Percentiles rank a stretch among this genome's conserved stretches.
These are phyloP conservation scores for Gossypium australe DNA, from an alignment of 345 rosid genomes.

Conservation along the genomic window DNA sequence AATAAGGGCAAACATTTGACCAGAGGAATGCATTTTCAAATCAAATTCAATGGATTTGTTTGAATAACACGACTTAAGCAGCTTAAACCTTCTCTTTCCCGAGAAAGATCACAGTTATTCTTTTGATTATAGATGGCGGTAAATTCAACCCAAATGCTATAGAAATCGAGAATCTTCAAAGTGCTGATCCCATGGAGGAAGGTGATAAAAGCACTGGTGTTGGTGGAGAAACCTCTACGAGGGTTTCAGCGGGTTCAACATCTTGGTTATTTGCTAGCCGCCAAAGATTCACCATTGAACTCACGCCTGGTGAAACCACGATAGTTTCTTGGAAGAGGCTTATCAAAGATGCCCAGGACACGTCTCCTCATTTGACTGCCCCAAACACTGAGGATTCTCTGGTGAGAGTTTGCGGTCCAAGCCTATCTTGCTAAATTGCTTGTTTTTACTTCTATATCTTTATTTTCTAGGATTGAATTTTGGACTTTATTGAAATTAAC, in stretches of 20 bases:
- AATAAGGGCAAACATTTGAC: background rate
- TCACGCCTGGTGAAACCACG: constrained; percentile 37
- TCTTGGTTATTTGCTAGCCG: constrained; percentile 14
- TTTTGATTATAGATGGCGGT: background rate
- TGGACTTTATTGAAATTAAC: background rate
- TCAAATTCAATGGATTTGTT: background rate
- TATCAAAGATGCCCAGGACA: constrained; percentile 20
- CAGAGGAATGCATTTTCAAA: background rate
- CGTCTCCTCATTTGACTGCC: constrained; percentile 7
- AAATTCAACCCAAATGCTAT: background rate
- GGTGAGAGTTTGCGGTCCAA: constrained; percentile 5
- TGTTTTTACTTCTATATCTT: background rate
- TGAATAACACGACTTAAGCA: background rate
- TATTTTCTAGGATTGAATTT: background rate
- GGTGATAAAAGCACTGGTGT: constrained; percentile 15
- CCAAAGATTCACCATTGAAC: constrained; percentile 31
- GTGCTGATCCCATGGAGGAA: constrained; percentile 12
- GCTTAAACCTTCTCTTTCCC: background rate
- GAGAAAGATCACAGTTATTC: background rate
- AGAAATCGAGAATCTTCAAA: background rate
- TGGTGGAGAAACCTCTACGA: constrained; percentile 17
- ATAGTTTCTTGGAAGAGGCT: constrained; percentile 39
- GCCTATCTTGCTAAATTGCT: background rate
- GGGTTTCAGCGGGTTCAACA: constrained; percentile 2
- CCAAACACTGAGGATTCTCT: background rate